Evolutionary conservation across 164 flowering plant species (phyloP).

Genomic region (Malania oleifera): DNA sequence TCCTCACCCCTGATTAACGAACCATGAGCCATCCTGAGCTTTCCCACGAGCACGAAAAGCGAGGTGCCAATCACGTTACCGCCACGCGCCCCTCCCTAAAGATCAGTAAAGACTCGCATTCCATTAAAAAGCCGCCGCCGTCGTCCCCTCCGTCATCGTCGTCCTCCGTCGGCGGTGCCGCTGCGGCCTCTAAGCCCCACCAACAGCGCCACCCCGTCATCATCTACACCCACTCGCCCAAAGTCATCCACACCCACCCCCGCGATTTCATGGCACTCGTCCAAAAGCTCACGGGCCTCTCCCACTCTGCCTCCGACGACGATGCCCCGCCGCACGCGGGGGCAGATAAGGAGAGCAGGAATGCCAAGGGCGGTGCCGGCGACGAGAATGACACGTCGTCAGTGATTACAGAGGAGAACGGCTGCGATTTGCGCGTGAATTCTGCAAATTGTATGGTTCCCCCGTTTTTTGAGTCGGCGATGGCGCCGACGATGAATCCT

Average conservation of each 20-base stretch:
- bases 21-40: too few relatives aligned
- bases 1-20: too few relatives aligned
- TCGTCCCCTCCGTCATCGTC: background rate
- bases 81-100: too few relatives aligned
- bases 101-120: background rate
- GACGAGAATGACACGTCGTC: constrained; percentile 32
- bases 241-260: constrained; percentile 32
- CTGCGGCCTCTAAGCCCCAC: constrained; percentile 3
- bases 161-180: background rate
- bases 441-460: constrained; percentile 22
- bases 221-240: constrained; percentile 41
- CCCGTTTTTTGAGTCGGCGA: constrained; percentile 14
- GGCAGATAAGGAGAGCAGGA: background rate
- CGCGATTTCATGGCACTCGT: constrained; percentile 34
- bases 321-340: background rate
- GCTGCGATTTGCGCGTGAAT: constrained; percentile 17
- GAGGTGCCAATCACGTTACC: too few relatives aligned
- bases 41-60: too few relatives aligned
- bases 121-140: background rate
- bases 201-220: constrained; percentile 35
- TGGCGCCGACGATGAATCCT: constrained; percentile 8
- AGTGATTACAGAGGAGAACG: constrained; percentile 31
- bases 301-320: constrained; percentile 13
- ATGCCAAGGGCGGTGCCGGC: background rate
- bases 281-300: constrained; percentile 36